Conservation (phyloP, 2,329 filamentous ascomycete genomes). For the Fusarium mangiferae region DNA sequence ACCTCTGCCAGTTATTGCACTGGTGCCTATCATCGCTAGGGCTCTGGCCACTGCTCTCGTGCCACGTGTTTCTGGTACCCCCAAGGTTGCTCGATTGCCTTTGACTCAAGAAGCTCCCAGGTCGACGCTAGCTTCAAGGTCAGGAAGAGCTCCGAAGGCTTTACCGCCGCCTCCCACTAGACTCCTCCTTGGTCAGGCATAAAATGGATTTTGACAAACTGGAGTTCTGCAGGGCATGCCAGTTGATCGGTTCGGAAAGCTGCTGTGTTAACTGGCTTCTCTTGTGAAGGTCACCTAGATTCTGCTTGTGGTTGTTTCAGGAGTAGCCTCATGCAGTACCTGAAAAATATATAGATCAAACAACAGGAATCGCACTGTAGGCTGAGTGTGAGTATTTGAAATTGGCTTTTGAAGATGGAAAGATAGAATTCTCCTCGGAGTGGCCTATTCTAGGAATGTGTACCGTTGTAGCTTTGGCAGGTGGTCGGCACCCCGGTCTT, state of each 20-base stretch:
- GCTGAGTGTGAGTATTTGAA: rapidly evolving
- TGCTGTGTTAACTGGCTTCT: not conserved
- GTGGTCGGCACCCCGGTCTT: not conserved
- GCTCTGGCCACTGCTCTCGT: constrained; percentile 7
- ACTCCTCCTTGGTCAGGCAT: not conserved
- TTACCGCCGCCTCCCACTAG: not conserved
- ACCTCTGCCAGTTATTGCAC: constrained; percentile 12
- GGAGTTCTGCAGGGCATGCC: not conserved
- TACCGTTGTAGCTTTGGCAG: not conserved
- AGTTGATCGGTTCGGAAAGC: not conserved
- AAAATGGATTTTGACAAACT: rapidly evolving
- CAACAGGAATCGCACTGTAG: rapidly evolving
- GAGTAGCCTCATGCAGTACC: rapidly evolving
- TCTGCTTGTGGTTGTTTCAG: not conserved
- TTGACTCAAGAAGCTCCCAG: constrained; percentile 9
- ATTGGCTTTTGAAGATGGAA: not conserved
- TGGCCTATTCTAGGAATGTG: not conserved
- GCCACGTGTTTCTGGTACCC: constrained; percentile 1
- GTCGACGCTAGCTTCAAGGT: constrained; percentile 1
- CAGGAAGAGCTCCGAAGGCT: not conserved
- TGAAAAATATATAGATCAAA: not conserved
- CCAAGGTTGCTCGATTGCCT: constrained; percentile 9
- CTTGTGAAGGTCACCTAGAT: not conserved
- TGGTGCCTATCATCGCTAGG: constrained; percentile 23
- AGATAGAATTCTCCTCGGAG: not conserved